phyloP scores from a whole-genome alignment of 2,329 filamentous ascomycete species.

The Zarea fungicola region DNA sequence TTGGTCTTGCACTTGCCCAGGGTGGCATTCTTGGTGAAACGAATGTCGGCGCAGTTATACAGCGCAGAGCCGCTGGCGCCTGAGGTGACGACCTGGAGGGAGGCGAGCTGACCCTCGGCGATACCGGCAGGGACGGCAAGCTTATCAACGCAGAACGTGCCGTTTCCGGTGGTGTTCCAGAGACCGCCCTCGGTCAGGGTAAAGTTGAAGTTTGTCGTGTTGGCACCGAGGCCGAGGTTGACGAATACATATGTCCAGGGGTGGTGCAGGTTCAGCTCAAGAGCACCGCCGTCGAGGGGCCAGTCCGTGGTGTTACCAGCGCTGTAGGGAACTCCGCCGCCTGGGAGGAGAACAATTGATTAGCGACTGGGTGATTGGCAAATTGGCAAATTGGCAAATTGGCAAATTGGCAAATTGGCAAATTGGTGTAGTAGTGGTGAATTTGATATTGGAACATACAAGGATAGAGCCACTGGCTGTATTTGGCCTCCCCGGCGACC shows the following conservation, averaged over 20 bases:
- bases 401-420: too few species aligned
- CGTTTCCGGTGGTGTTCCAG: constrained; percentile 54
- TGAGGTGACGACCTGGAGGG: constrained; percentile 64
- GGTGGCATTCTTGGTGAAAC: constrained; percentile 51
- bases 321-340: constrained; percentile 42
- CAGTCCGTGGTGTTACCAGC: constrained; percentile 46
- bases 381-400: too few species aligned
- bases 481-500: constrained; percentile 30
- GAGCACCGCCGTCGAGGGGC: constrained; percentile 44
- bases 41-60: constrained; percentile 74
- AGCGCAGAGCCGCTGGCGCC: constrained; percentile 54
- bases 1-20: constrained; percentile 29
- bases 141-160: constrained; percentile 60
- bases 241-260: constrained; percentile 48
- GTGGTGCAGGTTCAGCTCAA: constrained; percentile 47
- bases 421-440: too few species aligned
- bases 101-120: constrained; percentile 56
- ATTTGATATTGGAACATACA: too few species aligned
- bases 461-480: constrained; percentile 47
- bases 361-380: too few species aligned
- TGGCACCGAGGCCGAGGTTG: constrained; percentile 46
- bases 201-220: constrained; percentile 62
- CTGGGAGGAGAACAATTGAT: too few species aligned
- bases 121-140: constrained; percentile 52
- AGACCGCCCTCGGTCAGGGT: constrained; percentile 56